Evolutionary conservation across 2,329 filamentous ascomycete genomes (phyloP).

Genomic region (Cladosporium sp.): DNA sequence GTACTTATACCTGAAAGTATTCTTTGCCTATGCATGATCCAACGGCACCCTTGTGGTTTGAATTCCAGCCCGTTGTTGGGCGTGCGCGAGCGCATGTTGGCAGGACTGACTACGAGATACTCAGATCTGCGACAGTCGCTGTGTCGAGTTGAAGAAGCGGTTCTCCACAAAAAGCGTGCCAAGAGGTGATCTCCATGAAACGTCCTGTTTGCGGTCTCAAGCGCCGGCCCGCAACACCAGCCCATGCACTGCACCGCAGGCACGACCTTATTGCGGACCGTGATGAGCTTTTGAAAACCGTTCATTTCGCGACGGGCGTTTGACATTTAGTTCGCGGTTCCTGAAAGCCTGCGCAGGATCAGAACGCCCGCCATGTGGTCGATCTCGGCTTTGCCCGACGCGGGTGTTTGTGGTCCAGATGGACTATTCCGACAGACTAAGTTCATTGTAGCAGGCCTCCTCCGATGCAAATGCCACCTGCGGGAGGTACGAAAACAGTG

Average conservation of each 20-base stretch:
- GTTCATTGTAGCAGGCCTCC: too few relatives aligned
- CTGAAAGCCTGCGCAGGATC: neutral
- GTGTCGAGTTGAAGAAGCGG: slow-evolving; percentile 6
- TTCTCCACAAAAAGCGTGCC: slow-evolving; percentile 1
- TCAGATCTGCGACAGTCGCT: slow-evolving; percentile 1
- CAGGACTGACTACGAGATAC: neutral
- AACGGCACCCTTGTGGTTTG: too few relatives aligned
- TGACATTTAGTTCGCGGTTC: neutral
- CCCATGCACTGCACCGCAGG: neutral
- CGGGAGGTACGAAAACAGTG: too few relatives aligned
- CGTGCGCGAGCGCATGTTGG: neutral
- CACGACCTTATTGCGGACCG: neutral
- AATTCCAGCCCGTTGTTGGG: too few relatives aligned
- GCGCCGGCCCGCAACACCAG: neutral
- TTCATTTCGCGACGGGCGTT: neutral
- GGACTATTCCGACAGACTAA: too few relatives aligned
- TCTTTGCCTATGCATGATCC: neutral
- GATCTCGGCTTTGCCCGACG: slow-evolving; percentile 1
- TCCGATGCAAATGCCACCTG: too few relatives aligned
- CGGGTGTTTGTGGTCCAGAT: neutral
- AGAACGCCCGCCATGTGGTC: neutral
- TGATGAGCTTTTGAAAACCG: neutral
- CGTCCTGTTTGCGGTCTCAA: neutral
- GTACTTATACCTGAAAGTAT: slow-evolving; percentile 5
- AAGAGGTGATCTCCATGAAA: slow-evolving; percentile 6